Base-by-base conservation (phyloP, 768 basidiomycete genomes). In the Leccinum arenicola region DNA sequence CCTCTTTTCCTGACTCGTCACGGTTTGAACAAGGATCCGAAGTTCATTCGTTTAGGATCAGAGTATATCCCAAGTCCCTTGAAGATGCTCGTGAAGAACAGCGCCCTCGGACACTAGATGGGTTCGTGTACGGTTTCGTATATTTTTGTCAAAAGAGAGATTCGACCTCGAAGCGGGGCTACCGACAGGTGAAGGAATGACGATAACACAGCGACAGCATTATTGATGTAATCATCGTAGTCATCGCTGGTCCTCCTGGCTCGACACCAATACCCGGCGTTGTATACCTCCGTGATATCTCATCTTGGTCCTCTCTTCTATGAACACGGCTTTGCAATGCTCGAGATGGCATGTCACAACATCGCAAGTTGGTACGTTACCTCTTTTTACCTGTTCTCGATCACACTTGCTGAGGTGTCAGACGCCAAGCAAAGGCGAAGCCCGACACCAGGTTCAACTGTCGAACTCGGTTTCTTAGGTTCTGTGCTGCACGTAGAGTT, bases 1-100 rank as follows among this genome's bases (percentile, higher is more conserved):
- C 90, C 7, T 86, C 93, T 1, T 94, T 98, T 67, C 95, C 95
- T 0, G 95, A 98, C 68, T 93, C 93, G 0, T 75, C 86, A 2
- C 86, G 91, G 56, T 93, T 93, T 58, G 86, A 91, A 50, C 87
- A 95, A 69, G 93, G 93, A 6, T 85, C 86, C 0, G 86, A 91
- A 67, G 79, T 82, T 1, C 93, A 96, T 72, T 93, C 91, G 0
- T 96, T 96, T 76, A 86, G 94, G 52, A 83, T 96, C 55, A 84
- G 91, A 52, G 80, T 81, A 66, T 77, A 80, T 54, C 64, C 73
- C 6, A 56, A 61, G 38, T 61, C 73, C 0, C 50, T 21, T 36
- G 57, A 55, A 65, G 57, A 59, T 8, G 1, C 45, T 10, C 19
- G n/a, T 12, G 70, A 25, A 52, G 48, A 66, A 74, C 77, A 59